Conservation (phyloP, 2,329 filamentous ascomycete species). For the Exophiala sp. region DNA sequence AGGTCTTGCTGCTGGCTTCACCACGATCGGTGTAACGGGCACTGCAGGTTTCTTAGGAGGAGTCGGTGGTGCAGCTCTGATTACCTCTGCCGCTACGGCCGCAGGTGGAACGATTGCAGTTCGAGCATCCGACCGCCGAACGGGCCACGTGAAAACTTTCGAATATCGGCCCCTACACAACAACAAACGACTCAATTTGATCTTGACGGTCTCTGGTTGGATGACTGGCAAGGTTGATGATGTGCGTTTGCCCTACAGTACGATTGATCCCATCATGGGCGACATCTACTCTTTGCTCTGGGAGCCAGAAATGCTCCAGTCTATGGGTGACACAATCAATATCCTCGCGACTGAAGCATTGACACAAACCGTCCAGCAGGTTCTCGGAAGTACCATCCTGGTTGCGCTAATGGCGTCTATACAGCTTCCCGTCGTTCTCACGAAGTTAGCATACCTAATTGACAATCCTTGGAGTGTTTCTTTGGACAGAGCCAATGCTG, state of each 20-base stretch:
- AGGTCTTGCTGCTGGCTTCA: slow-evolving; percentile 89
- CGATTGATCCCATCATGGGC: slow-evolving; percentile 95
- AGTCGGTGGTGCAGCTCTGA: slow-evolving; percentile 86
- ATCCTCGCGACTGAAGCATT: slow-evolving; percentile 97
- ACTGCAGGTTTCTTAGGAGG: slow-evolving; percentile 87
- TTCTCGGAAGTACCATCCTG: slow-evolving; percentile 84
- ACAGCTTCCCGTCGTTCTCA: slow-evolving; percentile 85
- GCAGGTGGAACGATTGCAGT: slow-evolving; percentile 84
- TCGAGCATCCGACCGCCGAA: slow-evolving; percentile 79
- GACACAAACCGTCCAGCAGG: slow-evolving; percentile 92
- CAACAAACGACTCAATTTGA: slow-evolving; percentile 94
- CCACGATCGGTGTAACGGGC: slow-evolving; percentile 86
- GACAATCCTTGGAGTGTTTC: slow-evolving; percentile 99
- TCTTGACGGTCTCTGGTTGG: slow-evolving; percentile 94
- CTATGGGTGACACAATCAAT: slow-evolving; percentile 98
- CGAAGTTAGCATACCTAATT: slow-evolving; percentile 92
- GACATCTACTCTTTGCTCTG: slow-evolving; percentile 95
- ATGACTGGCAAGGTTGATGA: slow-evolving; percentile 98
- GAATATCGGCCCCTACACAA: slow-evolving; percentile 96
- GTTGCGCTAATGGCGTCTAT: slow-evolving; percentile 87
- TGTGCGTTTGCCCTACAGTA: slow-evolving; percentile 91
- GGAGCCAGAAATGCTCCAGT: slow-evolving; percentile 97
- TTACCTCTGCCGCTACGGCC: slow-evolving; percentile 82
- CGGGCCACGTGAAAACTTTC: slow-evolving; percentile 89
- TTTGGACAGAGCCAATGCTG: slow-evolving; percentile 79